Evolutionary conservation across 345 rosid species (phyloP).

Genomic region (Eucalyptus marginata): DNA sequence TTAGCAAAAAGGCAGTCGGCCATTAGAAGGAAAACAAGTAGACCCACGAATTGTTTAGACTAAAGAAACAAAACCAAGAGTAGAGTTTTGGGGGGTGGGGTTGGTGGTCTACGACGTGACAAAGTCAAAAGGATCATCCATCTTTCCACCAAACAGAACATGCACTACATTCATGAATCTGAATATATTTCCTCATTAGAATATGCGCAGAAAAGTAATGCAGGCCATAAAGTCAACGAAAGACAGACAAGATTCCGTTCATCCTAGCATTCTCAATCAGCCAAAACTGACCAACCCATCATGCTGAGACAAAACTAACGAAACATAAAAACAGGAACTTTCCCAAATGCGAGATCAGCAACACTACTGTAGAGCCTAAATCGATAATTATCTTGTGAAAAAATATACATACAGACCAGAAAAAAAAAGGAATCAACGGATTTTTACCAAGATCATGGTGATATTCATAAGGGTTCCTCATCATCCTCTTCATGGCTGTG

Average conservation of each 20-base stretch:
- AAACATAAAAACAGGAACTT: background rate
- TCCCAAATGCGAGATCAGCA: background rate
- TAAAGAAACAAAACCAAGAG: background rate
- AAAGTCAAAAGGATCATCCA: background rate
- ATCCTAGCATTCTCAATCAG: background rate
- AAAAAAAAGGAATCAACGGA: background rate
- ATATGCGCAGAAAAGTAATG: background rate
- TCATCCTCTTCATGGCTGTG: slow-evolving; percentile 76
- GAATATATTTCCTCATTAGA: background rate
- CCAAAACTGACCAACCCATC: background rate
- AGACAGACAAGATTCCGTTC: background rate
- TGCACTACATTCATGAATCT: background rate
- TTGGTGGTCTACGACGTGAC: background rate
- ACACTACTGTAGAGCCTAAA: background rate
- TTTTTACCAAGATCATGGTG: slow-evolving; percentile 77
- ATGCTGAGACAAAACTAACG: background rate
- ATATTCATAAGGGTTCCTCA: slow-evolving; percentile 89
- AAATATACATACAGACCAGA: background rate
- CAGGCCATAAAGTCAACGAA: background rate
- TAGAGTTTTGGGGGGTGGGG: background rate
- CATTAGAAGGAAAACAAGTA: background rate
- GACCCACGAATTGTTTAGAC: background rate
- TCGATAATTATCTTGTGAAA: background rate
- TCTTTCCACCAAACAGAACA: background rate
- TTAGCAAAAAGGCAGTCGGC: background rate